Evolutionary conservation across 1,284 basidiomycete genomes (phyloP).

Genomic region (Cerioporus squamosus): DNA sequence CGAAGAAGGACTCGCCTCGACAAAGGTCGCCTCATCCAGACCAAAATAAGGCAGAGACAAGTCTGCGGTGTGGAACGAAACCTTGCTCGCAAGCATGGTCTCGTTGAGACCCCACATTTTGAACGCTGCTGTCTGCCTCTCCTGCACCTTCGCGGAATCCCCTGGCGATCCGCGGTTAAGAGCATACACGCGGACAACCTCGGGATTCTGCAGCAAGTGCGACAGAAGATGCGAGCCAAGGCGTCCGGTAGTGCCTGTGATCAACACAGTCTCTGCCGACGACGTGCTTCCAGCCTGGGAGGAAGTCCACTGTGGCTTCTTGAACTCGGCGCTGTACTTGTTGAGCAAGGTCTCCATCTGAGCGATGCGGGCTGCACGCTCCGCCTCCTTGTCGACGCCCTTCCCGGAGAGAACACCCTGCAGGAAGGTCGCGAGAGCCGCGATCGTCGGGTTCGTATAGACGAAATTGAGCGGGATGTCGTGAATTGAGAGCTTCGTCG

Average conservation of each 20-base stretch:
- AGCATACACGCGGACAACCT: conserved; percentile 29
- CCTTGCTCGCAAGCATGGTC: conserved; percentile 15
- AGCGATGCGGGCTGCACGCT: conserved; percentile 7
- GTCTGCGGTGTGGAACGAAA: conserved; percentile 33
- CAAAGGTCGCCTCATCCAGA: conserved; percentile 25
- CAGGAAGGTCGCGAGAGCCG: conserved; percentile 26
- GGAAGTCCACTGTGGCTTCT: background rate
- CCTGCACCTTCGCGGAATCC: conserved; percentile 16
- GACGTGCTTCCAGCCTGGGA: background rate
- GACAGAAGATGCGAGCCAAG: conserved; percentile 21
- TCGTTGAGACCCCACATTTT: conserved; percentile 22
- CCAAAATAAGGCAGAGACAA: conserved; percentile 27
- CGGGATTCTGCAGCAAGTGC: conserved; percentile 48
- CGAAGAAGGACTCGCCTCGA: conserved; percentile 9
- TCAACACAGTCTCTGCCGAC: conserved; percentile 6
- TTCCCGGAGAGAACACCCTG: conserved; percentile 2
- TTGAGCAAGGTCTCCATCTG: conserved; percentile 24
- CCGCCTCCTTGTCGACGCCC: background rate
- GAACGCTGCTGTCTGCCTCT: conserved; percentile 22
- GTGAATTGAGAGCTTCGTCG: conserved; percentile 16
- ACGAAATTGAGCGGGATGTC: conserved; percentile 34
- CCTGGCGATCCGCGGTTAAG: conserved; percentile 21
- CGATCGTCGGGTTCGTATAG: conserved; percentile 38
- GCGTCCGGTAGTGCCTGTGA: conserved; percentile 26
- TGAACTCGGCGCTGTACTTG: conserved; percentile 32